Percentiles rank a stretch among this genome's conserved stretches.
Conservation (phyloP, 192 early-diverging fungal species). For the Cetraspora pellucida region DNA sequence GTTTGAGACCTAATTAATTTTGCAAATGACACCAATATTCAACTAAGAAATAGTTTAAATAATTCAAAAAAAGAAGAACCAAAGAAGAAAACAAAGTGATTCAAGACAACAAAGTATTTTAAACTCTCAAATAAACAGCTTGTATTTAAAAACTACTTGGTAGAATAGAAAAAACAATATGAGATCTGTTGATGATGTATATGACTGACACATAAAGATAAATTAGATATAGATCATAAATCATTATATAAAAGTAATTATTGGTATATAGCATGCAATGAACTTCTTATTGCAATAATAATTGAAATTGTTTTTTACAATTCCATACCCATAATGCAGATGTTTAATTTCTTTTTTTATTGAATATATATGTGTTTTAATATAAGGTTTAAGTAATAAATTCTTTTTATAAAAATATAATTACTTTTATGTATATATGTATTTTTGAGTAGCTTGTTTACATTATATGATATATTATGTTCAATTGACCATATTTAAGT, state of each 20-base stretch:
- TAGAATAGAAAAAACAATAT: constrained; percentile 8
- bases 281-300: not conserved
- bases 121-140: not conserved
- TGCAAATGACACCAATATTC: not conserved
- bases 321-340: constrained; percentile 14
- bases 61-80: too few relatives aligned
- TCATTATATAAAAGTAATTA: not conserved
- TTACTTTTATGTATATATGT: too few relatives aligned
- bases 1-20: not conserved
- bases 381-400: too few relatives aligned
- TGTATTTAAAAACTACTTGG: not conserved
- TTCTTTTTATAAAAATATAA: too few relatives aligned
- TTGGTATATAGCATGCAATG: not conserved
- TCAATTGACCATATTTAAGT: too few relatives aligned
- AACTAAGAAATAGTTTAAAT: not conserved
- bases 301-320: constrained; percentile 29
- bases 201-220: not conserved
- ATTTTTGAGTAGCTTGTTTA: too few relatives aligned
- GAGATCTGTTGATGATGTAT: not conserved
- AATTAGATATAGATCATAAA: not conserved
- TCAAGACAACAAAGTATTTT: not conserved
- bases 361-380: too few relatives aligned
- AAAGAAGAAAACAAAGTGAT: not conserved
- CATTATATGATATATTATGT: too few relatives aligned
- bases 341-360: too few relatives aligned